These are phyloP conservation scores for Cladosporium oxysporum DNA, from an alignment of 2,329 filamentous ascomycete genomes.

Conservation along the genomic window DNA sequence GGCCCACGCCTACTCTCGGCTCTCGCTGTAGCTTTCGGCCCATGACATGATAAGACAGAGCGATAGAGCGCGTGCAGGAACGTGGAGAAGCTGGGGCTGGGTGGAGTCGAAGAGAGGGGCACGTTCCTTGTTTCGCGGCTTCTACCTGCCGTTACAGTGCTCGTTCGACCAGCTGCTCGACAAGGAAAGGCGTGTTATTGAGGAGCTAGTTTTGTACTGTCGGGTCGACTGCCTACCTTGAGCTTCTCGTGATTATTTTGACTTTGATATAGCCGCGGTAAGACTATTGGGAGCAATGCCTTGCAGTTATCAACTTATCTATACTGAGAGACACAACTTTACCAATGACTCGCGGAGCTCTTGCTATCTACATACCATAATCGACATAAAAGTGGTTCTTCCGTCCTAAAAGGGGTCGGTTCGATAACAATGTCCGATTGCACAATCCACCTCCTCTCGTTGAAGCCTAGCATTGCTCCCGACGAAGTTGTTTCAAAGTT, in stretches of 20 bases:
- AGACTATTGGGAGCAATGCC: neutral
- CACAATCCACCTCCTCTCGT: conserved; percentile 6
- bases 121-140: neutral
- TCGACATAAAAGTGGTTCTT: neutral
- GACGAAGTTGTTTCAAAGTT: neutral
- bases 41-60: conserved; percentile 9
- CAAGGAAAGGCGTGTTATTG: neutral
- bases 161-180: neutral
- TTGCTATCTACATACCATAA: neutral
- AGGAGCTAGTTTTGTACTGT: neutral
- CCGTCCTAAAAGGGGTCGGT: neutral
- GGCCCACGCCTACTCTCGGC: conserved; percentile 15
- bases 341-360: neutral
- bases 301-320: neutral
- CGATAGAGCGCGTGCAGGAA: neutral
- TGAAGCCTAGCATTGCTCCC: neutral
- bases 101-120: neutral
- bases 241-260: neutral
- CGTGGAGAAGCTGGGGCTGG: conserved; percentile 13
- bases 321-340: neutral
- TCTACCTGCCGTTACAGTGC: neutral
- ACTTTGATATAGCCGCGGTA: neutral
- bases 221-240: neutral
- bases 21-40: conserved; percentile 12
- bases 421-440: conserved; percentile 2